These are phyloP conservation scores for Monosporozyma servazzii DNA, from an alignment of 805 yeast genomes.

Conservation along the genomic window DNA sequence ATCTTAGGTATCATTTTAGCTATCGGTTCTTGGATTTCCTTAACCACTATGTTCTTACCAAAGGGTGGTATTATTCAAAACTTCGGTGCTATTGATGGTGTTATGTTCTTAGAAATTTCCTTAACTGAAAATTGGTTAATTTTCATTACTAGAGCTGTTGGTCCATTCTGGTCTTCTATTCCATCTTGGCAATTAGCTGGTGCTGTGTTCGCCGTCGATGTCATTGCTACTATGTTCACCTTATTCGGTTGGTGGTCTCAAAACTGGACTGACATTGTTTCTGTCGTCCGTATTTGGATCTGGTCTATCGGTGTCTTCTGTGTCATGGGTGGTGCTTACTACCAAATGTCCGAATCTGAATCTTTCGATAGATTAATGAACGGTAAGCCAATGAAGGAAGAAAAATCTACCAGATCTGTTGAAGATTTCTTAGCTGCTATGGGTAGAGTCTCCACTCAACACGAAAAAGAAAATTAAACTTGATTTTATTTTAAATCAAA, in stretches of 20 bases:
- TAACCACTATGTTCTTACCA: constrained; percentile 85
- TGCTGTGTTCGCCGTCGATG: constrained; percentile 84
- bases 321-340: constrained; percentile 93
- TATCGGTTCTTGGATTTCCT: constrained; percentile 87
- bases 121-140: constrained; percentile 96
- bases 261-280: constrained; percentile 93
- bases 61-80: constrained; percentile 93
- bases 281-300: constrained; percentile 89
- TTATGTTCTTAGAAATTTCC: constrained; percentile 86
- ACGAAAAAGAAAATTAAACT: constrained; percentile 62
- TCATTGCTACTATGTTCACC: constrained; percentile 86
- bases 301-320: constrained; percentile 97
- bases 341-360: constrained; percentile 76
- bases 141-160: constrained; percentile 93
- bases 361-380: constrained; percentile 76
- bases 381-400: constrained; percentile 60
- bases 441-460: constrained; percentile 86
- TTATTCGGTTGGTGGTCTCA: constrained; percentile 97
- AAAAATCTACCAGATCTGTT: constrained; percentile 52
- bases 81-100: constrained; percentile 91
- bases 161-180: constrained; percentile 95
- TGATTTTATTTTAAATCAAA: constrained; percentile 2
- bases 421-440: constrained; percentile 80
- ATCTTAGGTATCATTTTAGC: constrained; percentile 80
- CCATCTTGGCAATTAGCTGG: constrained; percentile 97